phyloP scores from a whole-genome alignment of 1,284 basidiomycete genomes.

The Cutaneotrichosporon cyanovorans region DNA sequence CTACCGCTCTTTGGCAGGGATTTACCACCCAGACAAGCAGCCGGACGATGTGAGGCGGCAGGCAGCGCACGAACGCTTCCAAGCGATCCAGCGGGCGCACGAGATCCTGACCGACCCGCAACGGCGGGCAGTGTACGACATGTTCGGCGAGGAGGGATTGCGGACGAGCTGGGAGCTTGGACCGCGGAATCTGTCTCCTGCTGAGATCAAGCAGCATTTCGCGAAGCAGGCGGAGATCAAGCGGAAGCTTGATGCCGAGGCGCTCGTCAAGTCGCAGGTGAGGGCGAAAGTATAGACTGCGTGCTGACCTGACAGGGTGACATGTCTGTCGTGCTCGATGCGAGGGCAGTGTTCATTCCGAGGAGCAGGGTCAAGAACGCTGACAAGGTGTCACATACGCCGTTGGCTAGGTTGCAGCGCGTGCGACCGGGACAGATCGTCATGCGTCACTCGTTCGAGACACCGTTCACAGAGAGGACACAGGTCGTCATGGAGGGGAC shows the following conservation, averaged over 20 bases:
- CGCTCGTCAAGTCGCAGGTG: slow-evolving; percentile 48
- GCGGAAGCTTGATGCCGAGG: slow-evolving; percentile 47
- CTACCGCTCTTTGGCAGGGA: slow-evolving; percentile 41
- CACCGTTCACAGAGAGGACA: slow-evolving; percentile 31
- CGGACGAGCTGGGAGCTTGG: slow-evolving; percentile 49
- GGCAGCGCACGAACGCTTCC: slow-evolving; percentile 35
- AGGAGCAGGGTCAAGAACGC: slow-evolving; percentile 31
- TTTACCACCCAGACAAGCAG: slow-evolving; percentile 53
- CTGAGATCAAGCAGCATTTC: slow-evolving; percentile 45
- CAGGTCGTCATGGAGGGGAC: slow-evolving; percentile 41
- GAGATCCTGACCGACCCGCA: slow-evolving; percentile 48
- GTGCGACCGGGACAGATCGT: slow-evolving; percentile 32
- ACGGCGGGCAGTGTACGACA: slow-evolving; percentile 50
- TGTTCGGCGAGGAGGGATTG: slow-evolving; percentile 51
- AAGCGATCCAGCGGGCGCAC: slow-evolving; percentile 42
- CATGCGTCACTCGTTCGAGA: slow-evolving; percentile 46
- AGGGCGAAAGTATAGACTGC: slow-evolving; percentile 9
- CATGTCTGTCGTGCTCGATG: slow-evolving; percentile 38
- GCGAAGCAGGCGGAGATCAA: slow-evolving; percentile 45
- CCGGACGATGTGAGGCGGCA: slow-evolving; percentile 32
- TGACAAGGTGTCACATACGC: slow-evolving; percentile 25
- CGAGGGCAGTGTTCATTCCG: slow-evolving; percentile 39
- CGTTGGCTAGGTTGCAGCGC: slow-evolving; percentile 28
- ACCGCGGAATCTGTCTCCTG: slow-evolving; percentile 43
- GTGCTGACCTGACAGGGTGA: slow-evolving; percentile 24